These are phyloP conservation scores for Ustilago shanxiensis DNA, from an alignment of 1,284 basidiomycete genomes.

Conservation along the genomic window DNA sequence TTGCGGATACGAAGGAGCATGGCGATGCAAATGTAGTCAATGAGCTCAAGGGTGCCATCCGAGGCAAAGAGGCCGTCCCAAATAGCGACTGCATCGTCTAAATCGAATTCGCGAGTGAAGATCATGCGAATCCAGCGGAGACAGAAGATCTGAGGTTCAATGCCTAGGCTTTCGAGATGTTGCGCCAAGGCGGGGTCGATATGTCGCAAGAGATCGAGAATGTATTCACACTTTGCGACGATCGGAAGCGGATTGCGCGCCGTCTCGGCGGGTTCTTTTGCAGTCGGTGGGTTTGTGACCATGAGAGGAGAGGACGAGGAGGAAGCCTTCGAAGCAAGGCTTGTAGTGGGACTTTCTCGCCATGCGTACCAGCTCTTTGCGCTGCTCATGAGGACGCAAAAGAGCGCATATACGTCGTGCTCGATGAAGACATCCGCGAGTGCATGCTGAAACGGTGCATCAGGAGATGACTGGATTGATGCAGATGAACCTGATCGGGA, in stretches of 20 bases:
- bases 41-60: constrained; percentile 51
- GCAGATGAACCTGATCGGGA: background rate
- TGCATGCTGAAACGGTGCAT: constrained; percentile 36
- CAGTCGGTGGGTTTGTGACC: background rate
- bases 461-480: constrained; percentile 9
- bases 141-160: constrained; percentile 66
- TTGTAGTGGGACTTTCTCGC: constrained; percentile 19
- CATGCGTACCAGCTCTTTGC: constrained; percentile 62
- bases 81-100: constrained; percentile 52
- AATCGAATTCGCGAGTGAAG: constrained; percentile 61
- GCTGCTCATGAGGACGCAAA: constrained; percentile 55
- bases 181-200: constrained; percentile 55
- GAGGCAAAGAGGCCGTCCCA: constrained; percentile 66
- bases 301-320: constrained; percentile 12
- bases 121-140: constrained; percentile 66
- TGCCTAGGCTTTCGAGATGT: constrained; percentile 58
- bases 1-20: constrained; percentile 65
- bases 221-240: constrained; percentile 41
- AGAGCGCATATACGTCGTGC: constrained; percentile 61
- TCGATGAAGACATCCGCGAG: constrained; percentile 51
- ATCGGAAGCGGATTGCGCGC: constrained; percentile 34
- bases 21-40: constrained; percentile 64
- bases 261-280: background rate
- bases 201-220: constrained; percentile 41
- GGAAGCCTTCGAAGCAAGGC: background rate